Percentiles rank a stretch among this genome's conserved stretches.
phyloP scores from a whole-genome alignment of 1,139 yeast species.

The Sugiyamaella novakii region DNA sequence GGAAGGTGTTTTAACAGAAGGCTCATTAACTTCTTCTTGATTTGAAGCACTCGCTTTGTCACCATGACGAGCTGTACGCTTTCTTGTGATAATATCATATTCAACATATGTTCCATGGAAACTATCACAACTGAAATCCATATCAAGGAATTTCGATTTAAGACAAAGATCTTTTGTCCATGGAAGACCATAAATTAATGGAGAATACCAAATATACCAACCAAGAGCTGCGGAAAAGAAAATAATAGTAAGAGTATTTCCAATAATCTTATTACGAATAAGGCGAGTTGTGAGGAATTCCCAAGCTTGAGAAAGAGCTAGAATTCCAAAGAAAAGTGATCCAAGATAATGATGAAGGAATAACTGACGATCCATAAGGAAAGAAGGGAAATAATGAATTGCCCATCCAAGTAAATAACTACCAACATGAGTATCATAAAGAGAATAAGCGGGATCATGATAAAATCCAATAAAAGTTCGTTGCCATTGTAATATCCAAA shows the following conservation, averaged over 20 bases:
- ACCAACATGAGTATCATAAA: constrained; percentile 71
- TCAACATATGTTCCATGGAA: constrained; percentile 47
- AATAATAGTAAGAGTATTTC: constrained; percentile 49
- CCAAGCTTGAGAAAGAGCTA: constrained; percentile 79
- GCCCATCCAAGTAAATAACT: constrained; percentile 78
- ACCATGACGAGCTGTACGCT: constrained; percentile 15
- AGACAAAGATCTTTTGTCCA: constrained; percentile 78
- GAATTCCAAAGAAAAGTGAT: constrained; percentile 78
- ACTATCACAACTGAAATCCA: constrained; percentile 63
- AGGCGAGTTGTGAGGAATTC: constrained; percentile 59
- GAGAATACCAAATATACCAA: constrained; percentile 65
- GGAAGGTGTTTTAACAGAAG: constrained; percentile 13
- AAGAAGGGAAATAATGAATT: constrained; percentile 71
- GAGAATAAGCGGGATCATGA: constrained; percentile 57
- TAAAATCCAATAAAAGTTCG: constrained; percentile 45
- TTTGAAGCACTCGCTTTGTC: constrained; percentile 16
- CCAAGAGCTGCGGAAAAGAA: constrained; percentile 55
- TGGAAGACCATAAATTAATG: constrained; percentile 75
- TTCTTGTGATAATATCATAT: constrained; percentile 28
- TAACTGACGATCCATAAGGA: constrained; percentile 91
- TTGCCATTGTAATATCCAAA: constrained; percentile 78
- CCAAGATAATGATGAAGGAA: constrained; percentile 96
- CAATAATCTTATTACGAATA: constrained; percentile 48
- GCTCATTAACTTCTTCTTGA: constrained; percentile 6
- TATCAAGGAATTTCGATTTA: constrained; percentile 56